Base-by-base conservation (phyloP, 352 stramenopile genomes). In the Phytophthora idaei region DNA sequence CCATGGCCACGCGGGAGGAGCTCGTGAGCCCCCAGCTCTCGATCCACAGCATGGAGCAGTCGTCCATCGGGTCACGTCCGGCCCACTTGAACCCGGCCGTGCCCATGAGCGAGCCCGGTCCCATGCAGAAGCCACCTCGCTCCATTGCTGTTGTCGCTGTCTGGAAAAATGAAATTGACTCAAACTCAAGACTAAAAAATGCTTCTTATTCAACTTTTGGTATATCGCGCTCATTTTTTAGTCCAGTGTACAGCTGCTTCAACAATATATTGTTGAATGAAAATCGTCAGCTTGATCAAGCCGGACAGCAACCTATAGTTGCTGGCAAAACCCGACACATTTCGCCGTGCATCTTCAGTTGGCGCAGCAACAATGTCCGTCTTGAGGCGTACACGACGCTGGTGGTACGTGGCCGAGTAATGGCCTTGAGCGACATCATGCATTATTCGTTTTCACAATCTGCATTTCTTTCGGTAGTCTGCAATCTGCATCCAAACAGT, bases 11-110 rank as follows among this genome's bases (percentile, higher is more conserved):
- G 41, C 82, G 77, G 1, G 37, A 58, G 46, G 55, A 42, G 72
- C 70, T 90, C 62, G 83, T 89, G 51, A 93, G 71, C 10, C 78
- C 80, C 61, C 88, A 81, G 11, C 32, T 48, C 50, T 84, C 67
- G 27, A 74, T 64, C 85, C 82, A 93, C 32, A 93, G 74, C 81
- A 89, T 80, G 37, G 78, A 69, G 67, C 85, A 93, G 77, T 93
- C 85, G 53, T 69, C 63, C 32, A 74, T 62, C 5, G 68, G 61
- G 52, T 82, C 69, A 34, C 57, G 63, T 49, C 84, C 80, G 4
- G 69, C 57, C 71, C 83, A 83, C 39, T 81, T 75, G 56, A 93
- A 73, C 3, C 84, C 84, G 28, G 70, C 62, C 49, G 74, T 78
- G 59, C 84, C 84, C 84, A 92, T 92, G 45, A 67, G 71, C 52